Conservation (phyloP, 192 early-diverging fungal genomes). For the Gamsiella multidivaricata region DNA sequence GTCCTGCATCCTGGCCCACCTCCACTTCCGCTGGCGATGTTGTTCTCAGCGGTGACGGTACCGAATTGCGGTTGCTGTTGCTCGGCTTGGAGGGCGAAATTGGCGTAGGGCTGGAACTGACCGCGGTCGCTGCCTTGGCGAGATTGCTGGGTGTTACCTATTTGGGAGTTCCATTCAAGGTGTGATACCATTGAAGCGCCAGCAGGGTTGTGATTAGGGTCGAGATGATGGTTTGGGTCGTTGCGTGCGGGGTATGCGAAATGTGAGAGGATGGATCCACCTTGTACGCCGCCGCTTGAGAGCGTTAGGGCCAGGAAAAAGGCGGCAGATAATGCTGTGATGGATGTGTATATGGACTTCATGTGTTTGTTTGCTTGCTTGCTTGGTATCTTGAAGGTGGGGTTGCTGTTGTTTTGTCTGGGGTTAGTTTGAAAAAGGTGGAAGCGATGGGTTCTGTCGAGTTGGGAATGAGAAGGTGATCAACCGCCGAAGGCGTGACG, state of each 20-base stretch:
- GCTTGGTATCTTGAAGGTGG: not conserved
- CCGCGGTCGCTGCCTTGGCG: not conserved
- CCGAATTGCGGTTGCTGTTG: not conserved
- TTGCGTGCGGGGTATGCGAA: conserved; percentile 5
- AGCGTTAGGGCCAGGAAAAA: not conserved
- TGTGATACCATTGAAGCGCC: conserved; percentile 2
- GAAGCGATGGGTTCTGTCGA: not conserved
- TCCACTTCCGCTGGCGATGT: too few species aligned
- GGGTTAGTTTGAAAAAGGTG: not conserved
- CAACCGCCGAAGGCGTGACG: not conserved
- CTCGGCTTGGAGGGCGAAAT: conserved; percentile 10
- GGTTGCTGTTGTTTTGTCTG: too few species aligned
- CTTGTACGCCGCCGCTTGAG: conserved; percentile 14
- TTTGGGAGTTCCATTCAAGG: conserved; percentile 49
- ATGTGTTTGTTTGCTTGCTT: not conserved
- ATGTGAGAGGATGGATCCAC: conserved; percentile 34
- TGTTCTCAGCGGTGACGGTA: not conserved
- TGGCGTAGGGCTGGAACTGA: conserved; percentile 17
- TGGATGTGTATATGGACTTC: not conserved
- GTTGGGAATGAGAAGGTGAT: not conserved
- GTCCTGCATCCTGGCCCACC: conserved; percentile 7
- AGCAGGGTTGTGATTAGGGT: not conserved
- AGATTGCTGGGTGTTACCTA: conserved; percentile 21
- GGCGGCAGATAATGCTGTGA: not conserved
- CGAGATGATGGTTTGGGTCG: conserved; percentile 13